Evolutionary conservation across 2,329 filamentous ascomycete species (phyloP).

Genomic region (Cadophora sp.): DNA sequence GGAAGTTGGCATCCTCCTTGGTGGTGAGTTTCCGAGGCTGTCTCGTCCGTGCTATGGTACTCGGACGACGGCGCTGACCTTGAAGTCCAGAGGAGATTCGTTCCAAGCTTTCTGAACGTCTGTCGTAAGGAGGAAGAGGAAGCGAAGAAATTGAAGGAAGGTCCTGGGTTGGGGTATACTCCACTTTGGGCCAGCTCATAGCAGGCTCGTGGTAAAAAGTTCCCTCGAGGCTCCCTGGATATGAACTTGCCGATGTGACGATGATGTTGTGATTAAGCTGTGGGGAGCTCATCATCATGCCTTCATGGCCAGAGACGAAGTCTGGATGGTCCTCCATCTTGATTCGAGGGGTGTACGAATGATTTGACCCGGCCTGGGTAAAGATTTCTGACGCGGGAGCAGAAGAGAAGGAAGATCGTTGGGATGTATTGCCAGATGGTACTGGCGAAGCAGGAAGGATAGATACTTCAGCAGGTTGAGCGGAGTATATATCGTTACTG

Average conservation of each 20-base stretch:
- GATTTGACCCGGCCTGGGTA: constrained; percentile 41
- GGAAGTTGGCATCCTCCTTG: constrained; percentile 73
- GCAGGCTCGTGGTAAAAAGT: constrained; percentile 38
- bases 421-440: constrained; percentile 42
- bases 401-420: constrained; percentile 45
- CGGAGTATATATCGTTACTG: constrained; percentile 54
- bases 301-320: constrained; percentile 35
- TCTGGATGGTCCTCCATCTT: constrained; percentile 45
- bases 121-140: constrained; percentile 38
- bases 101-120: constrained; percentile 39
- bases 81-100: constrained; percentile 30
- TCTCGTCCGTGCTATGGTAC: constrained; percentile 39
- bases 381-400: constrained; percentile 43
- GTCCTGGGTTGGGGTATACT: constrained; percentile 37
- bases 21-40: constrained; percentile 62
- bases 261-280: constrained; percentile 36
- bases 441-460: constrained; percentile 41
- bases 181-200: constrained; percentile 41
- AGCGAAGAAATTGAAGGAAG: constrained; percentile 40
- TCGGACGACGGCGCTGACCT: constrained; percentile 31
- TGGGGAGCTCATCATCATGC: constrained; percentile 39
- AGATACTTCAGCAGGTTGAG: constrained; percentile 46
- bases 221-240: constrained; percentile 40
- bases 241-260: constrained; percentile 35
- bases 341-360: constrained; percentile 41